Percentiles rank a stretch among this genome's conserved stretches.
Evolutionary conservation across 352 stramenopile genomes (phyloP).

Genomic region (Thalassiosira mediterranea): DNA sequence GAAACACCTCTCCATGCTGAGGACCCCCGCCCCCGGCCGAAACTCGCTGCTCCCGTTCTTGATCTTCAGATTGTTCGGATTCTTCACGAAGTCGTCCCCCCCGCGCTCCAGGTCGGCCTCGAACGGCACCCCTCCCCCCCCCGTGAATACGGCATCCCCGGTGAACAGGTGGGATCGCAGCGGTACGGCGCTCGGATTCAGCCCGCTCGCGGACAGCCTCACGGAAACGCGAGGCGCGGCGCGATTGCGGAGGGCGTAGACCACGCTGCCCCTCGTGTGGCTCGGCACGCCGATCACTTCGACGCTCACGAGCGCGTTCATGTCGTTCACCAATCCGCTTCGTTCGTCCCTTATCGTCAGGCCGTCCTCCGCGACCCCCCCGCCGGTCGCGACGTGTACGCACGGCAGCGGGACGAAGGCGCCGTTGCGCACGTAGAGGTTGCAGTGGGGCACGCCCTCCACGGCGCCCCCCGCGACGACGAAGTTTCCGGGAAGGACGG

Average conservation of each 20-base stretch:
- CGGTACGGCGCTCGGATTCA: background rate
- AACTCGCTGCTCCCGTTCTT: constrained; percentile 51
- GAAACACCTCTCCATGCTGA: constrained; percentile 79
- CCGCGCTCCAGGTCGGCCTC: constrained; percentile 69
- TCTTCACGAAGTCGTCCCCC: constrained; percentile 51
- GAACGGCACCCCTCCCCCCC: constrained; percentile 73
- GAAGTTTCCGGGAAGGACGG: constrained; percentile 17
- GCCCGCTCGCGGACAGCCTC: background rate
- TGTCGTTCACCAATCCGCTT: constrained; percentile 54
- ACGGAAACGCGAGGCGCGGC: constrained; percentile 10
- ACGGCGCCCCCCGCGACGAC: constrained; percentile 59
- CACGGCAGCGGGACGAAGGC: constrained; percentile 50
- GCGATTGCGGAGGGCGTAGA: constrained; percentile 62
- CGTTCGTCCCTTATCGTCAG: constrained; percentile 13
- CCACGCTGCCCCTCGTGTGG: constrained; percentile 75
- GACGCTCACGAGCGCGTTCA: constrained; percentile 72
- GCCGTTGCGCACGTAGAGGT: constrained; percentile 64
- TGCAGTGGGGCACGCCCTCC: constrained; percentile 71
- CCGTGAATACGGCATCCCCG: constrained; percentile 79
- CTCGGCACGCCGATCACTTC: constrained; percentile 69
- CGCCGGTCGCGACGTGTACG: background rate
- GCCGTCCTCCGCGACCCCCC: no score
- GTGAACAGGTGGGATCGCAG: constrained; percentile 70
- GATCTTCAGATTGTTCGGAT: constrained; percentile 48
- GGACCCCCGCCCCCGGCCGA: constrained; percentile 38